Base-by-base conservation (phyloP, 1,284 basidiomycete genomes). In the Cutaneotrichosporon spelunceum region DNA sequence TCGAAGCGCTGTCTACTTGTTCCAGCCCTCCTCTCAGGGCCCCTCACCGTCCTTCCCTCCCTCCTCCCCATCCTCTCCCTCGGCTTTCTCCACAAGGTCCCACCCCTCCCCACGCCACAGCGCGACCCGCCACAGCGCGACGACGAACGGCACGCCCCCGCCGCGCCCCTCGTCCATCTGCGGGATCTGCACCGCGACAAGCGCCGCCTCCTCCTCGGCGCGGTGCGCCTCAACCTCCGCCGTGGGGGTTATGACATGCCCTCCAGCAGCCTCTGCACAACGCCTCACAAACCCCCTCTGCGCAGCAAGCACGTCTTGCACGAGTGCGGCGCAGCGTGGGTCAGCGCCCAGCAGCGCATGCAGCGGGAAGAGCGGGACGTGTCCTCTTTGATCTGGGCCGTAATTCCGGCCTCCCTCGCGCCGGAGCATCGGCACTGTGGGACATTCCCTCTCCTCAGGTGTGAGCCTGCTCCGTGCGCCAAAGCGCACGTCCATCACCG, bases 51-150 rank as follows among this genome's bases (percentile, higher is more conserved):
- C 47, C 47, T 49, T 26, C 24, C 24, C 47, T 4, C 14, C 24
- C 24, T 26, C 47, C 6, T 5, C 24, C 24, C 21, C 47, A 24
- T 49, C 2, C 44, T 7, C 45, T 5, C 13, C 45, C 45, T 47
- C 45, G 6, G 45, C 45, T 4, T 21, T 23, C 23, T 47, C 24
- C 11, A 47, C 45, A 26, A 47, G 23, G 10, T 53, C 57, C 69
- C 69, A 70, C 45, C 66, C 69, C 19, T 50, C 39, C 11, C 69
- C 69, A 11, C 45, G 10, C 54, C 48, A 68, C n/a, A 60, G 39
- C 53, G 59, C 50, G 4, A 66, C 57, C 21, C 67, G 56, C 55
- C 60, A 61, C 1, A 68, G 56, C 29, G 69, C 65, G 4, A 66
- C 49, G 10, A 56, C 61, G 11, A 68, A 45, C 5, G 63, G 57